Evolutionary conservation across 2,329 filamentous ascomycete species (phyloP).

Genomic region (Clarireedia paspali): DNA sequence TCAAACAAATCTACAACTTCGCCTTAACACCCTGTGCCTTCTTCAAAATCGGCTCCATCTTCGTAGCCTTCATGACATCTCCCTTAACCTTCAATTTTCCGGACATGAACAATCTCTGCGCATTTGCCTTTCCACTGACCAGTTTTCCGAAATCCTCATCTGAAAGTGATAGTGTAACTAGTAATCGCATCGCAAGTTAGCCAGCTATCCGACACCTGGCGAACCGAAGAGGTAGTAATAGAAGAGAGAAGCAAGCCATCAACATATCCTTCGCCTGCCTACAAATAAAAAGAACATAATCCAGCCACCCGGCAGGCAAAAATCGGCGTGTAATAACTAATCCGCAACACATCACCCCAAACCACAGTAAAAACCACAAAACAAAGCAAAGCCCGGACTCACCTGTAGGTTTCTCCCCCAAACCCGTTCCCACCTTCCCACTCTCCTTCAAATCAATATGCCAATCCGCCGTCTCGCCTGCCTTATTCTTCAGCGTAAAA

Average conservation of each 20-base stretch:
- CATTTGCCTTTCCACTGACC: constrained; percentile 80
- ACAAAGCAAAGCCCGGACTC: constrained; percentile 24
- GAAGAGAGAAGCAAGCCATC: no score
- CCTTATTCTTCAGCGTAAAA: constrained; percentile 85
- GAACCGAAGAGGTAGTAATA: no score
- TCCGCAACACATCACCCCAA: no score
- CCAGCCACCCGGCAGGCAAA: no score
- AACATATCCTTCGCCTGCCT: no score
- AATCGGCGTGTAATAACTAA: no score
- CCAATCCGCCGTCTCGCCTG: constrained; percentile 78
- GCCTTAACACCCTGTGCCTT: constrained; percentile 4
- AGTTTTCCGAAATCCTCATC: constrained; percentile 84
- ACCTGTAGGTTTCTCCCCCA: constrained; percentile 78
- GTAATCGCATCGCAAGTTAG: neutral
- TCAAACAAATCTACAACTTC: constrained; percentile 2
- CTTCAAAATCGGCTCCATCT: constrained; percentile 54
- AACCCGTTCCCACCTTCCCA: constrained; percentile 72
- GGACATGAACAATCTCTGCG: constrained; percentile 89
- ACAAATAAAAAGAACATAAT: neutral
- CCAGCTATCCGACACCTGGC: neutral
- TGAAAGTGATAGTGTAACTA: constrained; percentile 78
- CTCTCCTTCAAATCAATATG: constrained; percentile 92
- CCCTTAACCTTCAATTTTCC: constrained; percentile 98
- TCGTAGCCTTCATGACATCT: constrained; percentile 97
- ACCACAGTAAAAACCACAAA: no score